Base-by-base conservation (phyloP, 225 moss, liverwort and hornwort genomes). In the Marchantia paleacea region DNA sequence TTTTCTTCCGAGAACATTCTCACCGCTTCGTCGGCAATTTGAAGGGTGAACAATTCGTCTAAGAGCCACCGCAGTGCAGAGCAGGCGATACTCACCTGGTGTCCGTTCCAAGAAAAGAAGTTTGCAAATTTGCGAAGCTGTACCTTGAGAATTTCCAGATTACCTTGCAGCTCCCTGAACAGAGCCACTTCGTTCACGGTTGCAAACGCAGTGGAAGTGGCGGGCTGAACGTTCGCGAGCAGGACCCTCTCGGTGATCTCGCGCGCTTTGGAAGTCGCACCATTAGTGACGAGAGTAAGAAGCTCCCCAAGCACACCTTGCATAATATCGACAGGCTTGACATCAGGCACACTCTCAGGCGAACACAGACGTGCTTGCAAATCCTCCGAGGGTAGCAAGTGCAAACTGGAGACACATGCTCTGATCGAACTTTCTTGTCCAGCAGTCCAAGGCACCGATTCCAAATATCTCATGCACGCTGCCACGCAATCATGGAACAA, bases 31-130 rank as follows among this genome's bases (percentile, higher is more conserved):
- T 99, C 95, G 51, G 95, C 95, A 69, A 99, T 91, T 84, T 99
- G 99, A 53, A 99, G 91, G 76, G 94, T 91, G 79, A 95, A 99
- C 7, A 99, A 83, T 80, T 99, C 99, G 54, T 95, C 99, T 77
- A 99, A 54, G 18, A 99, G 84, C 99, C 99, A 99, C 28, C 91
- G 89, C 61, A 95, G 82, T 14, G 95, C 94, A 11, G 95, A 95
- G 71, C 99, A 95, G 49, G 94, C 91, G 63, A 99, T 67, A 29
- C 78, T 94, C 29, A 99, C 92, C 89, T 99, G 82, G 26, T 80
- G 89, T 20, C 90, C 88, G 87, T 99, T 94, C 99, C 99, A 99
- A 9, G 94, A 90, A 10, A 95, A 92, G 49, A 92, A 99, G 55
- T 92, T 99, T 0, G 90, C 90, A 78, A 95, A 99, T 65, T 99